Conservation (phyloP, 1,139 yeast genomes). For the Protomyces macrosporus region DNA sequence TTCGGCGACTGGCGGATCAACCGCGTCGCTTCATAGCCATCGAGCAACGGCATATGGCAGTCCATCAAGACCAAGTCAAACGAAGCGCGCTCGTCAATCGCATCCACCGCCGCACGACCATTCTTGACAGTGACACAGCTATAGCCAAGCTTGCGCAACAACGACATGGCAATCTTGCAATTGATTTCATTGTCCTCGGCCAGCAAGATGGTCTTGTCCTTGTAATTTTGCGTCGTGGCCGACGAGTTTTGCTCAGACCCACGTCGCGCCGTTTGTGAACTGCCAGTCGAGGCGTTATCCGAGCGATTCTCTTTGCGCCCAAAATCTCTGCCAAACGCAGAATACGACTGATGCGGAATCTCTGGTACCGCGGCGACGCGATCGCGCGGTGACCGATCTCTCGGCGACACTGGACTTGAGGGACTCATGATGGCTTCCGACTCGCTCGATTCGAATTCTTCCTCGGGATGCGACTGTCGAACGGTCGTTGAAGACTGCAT, state of each 20-base stretch:
- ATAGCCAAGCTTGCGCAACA: conserved; percentile 51
- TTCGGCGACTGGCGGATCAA: conserved; percentile 37
- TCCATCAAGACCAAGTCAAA: conserved; percentile 53
- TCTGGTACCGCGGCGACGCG: neutral
- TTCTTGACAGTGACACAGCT: conserved; percentile 20
- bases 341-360: neutral
- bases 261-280: neutral
- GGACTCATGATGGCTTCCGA: neutral
- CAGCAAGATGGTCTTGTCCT: conserved; percentile 36
- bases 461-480: neutral
- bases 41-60: conserved; percentile 54
- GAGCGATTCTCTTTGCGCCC: neutral
- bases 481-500: neutral
- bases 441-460: neutral
- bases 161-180: conserved; percentile 50
- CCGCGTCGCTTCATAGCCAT: conserved; percentile 38
- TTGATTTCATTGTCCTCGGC: conserved; percentile 55
- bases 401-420: neutral
- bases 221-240: conserved; percentile 9
- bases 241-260: neutral
- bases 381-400: neutral
- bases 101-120: conserved; percentile 32
- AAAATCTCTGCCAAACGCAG: neutral
- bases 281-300: neutral
- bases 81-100: conserved; percentile 34